Conservation (phyloP, 345 rosid genomes). For the Citrus sinensis region DNA sequence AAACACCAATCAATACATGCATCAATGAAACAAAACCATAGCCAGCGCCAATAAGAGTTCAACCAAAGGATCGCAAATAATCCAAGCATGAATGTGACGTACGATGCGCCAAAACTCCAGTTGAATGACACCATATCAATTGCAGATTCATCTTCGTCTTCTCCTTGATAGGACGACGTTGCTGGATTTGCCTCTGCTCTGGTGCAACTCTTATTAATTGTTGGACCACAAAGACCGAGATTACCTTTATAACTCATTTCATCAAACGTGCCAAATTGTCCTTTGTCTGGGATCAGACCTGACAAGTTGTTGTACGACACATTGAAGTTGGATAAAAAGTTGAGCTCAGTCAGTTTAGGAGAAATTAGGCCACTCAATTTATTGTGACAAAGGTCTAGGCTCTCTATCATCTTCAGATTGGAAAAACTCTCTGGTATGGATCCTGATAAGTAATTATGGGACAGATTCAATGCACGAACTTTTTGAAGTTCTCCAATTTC, state of each 20-base stretch:
- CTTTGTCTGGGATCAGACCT: not conserved
- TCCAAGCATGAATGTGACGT: not conserved
- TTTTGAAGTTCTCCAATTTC: not conserved
- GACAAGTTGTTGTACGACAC: not conserved
- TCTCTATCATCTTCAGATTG: not conserved
- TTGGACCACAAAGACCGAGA: not conserved
- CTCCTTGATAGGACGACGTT: not conserved
- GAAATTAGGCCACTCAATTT: not conserved
- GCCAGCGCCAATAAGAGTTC: not conserved
- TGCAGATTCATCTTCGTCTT: not conserved
- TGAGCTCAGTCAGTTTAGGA: not conserved
- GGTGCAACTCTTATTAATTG: not conserved
- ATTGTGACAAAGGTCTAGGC: not conserved
- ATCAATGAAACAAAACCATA: not conserved
- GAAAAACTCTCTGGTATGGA: not conserved
- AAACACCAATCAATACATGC: not conserved
- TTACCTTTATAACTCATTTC: not conserved
- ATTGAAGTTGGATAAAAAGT: not conserved
- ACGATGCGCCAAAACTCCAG: not conserved
- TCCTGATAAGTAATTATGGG: not conserved
- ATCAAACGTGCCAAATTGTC: not conserved
- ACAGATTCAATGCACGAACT: not conserved
- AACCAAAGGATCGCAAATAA: not conserved
- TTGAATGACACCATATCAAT: not conserved
- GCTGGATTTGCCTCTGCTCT: not conserved